Conservation (phyloP, 1,284 basidiomycete genomes). For the Trichosporon faecale region DNA sequence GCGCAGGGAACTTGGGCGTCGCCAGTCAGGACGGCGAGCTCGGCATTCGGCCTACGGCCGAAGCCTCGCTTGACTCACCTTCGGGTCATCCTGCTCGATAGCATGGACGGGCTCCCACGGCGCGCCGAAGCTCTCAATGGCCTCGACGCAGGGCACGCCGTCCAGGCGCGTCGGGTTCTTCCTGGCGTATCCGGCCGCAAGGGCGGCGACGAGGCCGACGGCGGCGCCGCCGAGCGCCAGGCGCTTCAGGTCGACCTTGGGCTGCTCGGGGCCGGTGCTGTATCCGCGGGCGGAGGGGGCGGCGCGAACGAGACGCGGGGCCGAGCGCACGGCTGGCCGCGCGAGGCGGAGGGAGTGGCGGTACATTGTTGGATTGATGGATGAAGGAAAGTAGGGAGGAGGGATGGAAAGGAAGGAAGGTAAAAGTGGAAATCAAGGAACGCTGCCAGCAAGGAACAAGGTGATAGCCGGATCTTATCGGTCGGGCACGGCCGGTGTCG, state of each 20-base stretch:
- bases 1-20: background rate
- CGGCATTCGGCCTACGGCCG: too few species aligned
- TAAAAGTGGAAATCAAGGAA: background rate
- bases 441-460: background rate
- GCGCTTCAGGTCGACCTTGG: slow-evolving; percentile 3
- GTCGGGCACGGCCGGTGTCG: slow-evolving; percentile 3
- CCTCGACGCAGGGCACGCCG: slow-evolving; percentile 35
- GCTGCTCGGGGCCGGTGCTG: background rate
- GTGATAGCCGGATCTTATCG: slow-evolving; percentile 6
- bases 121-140: slow-evolving; percentile 35
- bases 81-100: slow-evolving; percentile 47
- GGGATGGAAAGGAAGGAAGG: background rate
- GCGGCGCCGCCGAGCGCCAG: slow-evolving; percentile 17
- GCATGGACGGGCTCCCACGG: slow-evolving; percentile 42
- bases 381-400: background rate
- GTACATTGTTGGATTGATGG: background rate
- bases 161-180: slow-evolving; percentile 22
- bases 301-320: slow-evolving; percentile 8
- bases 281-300: slow-evolving; percentile 11
- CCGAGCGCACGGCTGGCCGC: background rate
- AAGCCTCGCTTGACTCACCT: slow-evolving; percentile 31
- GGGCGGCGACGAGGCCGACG: slow-evolving; percentile 16
- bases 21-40: too few species aligned
- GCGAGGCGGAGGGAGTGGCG: slow-evolving; percentile 1
- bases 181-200: slow-evolving; percentile 16